Conservation (phyloP, 805 yeast species). For the Candida railenensis region DNA sequence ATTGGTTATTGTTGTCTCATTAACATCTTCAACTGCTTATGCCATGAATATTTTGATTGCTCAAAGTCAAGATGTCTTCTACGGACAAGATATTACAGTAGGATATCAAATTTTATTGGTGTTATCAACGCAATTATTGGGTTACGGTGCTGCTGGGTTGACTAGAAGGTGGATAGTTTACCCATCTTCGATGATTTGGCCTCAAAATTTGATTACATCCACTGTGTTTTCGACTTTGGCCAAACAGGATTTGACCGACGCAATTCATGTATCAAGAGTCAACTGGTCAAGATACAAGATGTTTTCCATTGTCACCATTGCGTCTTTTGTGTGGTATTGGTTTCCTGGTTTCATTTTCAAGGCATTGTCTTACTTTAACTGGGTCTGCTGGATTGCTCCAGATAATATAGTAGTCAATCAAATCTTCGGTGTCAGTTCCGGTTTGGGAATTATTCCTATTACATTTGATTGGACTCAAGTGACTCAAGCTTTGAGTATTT, state of each 20-base stretch:
- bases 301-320: constrained; percentile 34
- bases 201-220: constrained; percentile 19
- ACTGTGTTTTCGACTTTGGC: constrained; percentile 10
- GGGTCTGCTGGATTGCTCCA: constrained; percentile 11
- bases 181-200: constrained; percentile 22
- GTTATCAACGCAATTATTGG: constrained; percentile 27
- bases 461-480: constrained; percentile 14
- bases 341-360: constrained; percentile 13
- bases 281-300: constrained; percentile 38
- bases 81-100: constrained; percentile 13
- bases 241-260: constrained; percentile 5
- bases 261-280: constrained; percentile 14
- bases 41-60: constrained; percentile 57
- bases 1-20: neutral
- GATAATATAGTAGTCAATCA: constrained; percentile 9
- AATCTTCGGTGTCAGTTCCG: constrained; percentile 12
- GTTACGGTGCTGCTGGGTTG: constrained; percentile 27
- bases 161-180: constrained; percentile 20
- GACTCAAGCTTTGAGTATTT: constrained; percentile 13
- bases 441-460: constrained; percentile 12
- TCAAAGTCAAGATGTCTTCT: constrained; percentile 24
- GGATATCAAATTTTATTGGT: constrained; percentile 28
- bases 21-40: constrained; percentile 39
- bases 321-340: constrained; percentile 20
- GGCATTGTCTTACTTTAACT: constrained; percentile 9